A percentile compares a stretch with the other conserved stretches of the same genome.
Evolutionary conservation across 176 grass and related monocot genomes (phyloP).

Genomic region (Alloteropsis semialata): DNA sequence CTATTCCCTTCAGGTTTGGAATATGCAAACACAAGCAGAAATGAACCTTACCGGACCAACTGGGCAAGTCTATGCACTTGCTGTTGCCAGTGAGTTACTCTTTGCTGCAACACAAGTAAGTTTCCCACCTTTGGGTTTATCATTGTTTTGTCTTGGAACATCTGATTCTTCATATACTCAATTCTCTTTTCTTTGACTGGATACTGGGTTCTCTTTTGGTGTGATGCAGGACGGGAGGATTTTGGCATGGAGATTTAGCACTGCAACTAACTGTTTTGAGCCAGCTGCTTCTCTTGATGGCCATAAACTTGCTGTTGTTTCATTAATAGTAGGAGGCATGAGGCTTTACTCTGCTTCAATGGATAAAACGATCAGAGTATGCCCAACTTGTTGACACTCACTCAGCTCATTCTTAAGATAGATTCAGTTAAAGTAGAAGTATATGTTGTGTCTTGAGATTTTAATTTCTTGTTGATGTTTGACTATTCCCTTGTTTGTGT

Average conservation of each 20-base stretch:
- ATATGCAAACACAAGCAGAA: conserved; percentile 70
- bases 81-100: conserved; percentile 70
- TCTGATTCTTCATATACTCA: conserved; percentile 2
- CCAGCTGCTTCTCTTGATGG: conserved; percentile 73
- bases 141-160: not conserved
- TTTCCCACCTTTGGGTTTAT: not conserved
- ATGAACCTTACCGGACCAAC: conserved; percentile 79
- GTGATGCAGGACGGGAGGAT: conserved; percentile 79
- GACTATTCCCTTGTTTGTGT: conserved; percentile 3
- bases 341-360: conserved; percentile 95
- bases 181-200: conserved; percentile 9
- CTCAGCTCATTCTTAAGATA: conserved; percentile 21
- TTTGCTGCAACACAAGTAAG: conserved; percentile 90
- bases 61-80: conserved; percentile 89
- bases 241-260: conserved; percentile 83
- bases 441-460: conserved; percentile 10
- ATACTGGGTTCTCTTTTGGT: conserved; percentile 20
- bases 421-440: not conserved
- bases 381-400: conserved; percentile 3
- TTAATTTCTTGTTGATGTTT: not conserved
- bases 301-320: conserved; percentile 76
- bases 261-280: conserved; percentile 69
- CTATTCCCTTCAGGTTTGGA: conserved; percentile 66
- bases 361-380: conserved; percentile 94
- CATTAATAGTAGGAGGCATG: conserved; percentile 64